phyloP scores from a whole-genome alignment of 495 filamentous ascomycete species.

The Neurospora cerealis region DNA sequence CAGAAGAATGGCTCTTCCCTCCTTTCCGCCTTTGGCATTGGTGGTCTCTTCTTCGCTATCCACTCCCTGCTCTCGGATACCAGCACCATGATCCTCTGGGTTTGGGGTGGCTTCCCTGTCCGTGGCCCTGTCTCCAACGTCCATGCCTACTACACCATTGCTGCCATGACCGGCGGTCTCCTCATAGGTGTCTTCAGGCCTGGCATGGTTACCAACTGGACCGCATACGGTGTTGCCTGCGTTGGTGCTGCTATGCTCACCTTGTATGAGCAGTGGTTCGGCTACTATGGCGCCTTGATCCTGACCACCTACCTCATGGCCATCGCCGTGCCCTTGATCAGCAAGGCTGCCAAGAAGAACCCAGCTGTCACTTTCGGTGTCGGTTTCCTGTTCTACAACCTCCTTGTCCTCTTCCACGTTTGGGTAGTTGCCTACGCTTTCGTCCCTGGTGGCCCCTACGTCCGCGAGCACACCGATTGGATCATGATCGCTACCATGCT shows the following conservation, averaged over 20 bases:
- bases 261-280: conserved; percentile 71
- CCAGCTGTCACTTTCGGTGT: conserved; percentile 75
- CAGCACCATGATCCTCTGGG: conserved; percentile 98
- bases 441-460: conserved; percentile 89
- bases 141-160: conserved; percentile 76
- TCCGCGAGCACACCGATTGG: conserved; percentile 93
- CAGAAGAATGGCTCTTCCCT: conserved; percentile 54
- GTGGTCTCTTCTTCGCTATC: conserved; percentile 78
- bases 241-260: conserved; percentile 75
- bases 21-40: conserved; percentile 68
- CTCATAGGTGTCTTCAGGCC: conserved; percentile 65
- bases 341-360: conserved; percentile 60
- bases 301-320: conserved; percentile 75
- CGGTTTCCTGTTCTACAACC: conserved; percentile 81
- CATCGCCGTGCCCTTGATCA: conserved; percentile 65
- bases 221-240: conserved; percentile 65
- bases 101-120: conserved; percentile 96
- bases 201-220: conserved; percentile 65
- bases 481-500: conserved; percentile 82
- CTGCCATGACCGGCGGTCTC: conserved; percentile 80
- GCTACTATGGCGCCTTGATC: conserved; percentile 75
- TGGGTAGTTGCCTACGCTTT: conserved; percentile 99
- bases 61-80: conserved; percentile 93
- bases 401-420: conserved; percentile 86
- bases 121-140: conserved; percentile 81